These are phyloP conservation scores for Candida krabiensis DNA, from an alignment of 805 yeast species.

Conservation along the genomic window DNA sequence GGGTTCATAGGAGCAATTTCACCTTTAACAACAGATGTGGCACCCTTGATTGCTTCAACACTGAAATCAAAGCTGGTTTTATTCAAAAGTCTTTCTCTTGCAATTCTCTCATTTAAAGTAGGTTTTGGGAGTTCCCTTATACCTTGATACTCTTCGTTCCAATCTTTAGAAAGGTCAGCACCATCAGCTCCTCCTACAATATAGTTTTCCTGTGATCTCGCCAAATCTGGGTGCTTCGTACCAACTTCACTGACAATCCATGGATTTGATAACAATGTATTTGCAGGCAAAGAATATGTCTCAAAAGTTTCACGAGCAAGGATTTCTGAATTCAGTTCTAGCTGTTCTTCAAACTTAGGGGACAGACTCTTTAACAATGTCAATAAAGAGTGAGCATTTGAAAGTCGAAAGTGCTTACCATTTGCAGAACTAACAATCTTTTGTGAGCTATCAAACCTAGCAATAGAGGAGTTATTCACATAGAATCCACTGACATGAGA, in stretches of 20 bases:
- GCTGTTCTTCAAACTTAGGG: constrained; percentile 54
- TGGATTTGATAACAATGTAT: constrained; percentile 63
- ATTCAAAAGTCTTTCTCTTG: constrained; percentile 73
- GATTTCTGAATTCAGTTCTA: constrained; percentile 50
- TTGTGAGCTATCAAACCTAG: constrained; percentile 67
- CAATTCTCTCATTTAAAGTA: constrained; percentile 58
- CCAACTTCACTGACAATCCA: constrained; percentile 58
- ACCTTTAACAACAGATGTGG: constrained; percentile 71
- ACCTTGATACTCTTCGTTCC: constrained; percentile 90
- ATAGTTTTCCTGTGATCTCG: constrained; percentile 57
- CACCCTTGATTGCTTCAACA: constrained; percentile 73
- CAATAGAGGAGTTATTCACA: constrained; percentile 66
- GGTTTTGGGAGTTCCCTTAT: constrained; percentile 67
- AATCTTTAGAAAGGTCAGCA: constrained; percentile 62
- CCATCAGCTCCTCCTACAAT: constrained; percentile 60
- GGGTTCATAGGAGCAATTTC: constrained; percentile 79
- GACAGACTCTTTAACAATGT: constrained; percentile 66
- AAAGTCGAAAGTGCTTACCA: constrained; percentile 30
- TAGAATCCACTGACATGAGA: constrained; percentile 78
- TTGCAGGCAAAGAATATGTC: constrained; percentile 60
- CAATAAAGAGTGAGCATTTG: constrained; percentile 51
- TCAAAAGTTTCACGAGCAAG: constrained; percentile 49
- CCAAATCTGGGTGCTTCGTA: constrained; percentile 48
- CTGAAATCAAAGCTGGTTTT: constrained; percentile 77
- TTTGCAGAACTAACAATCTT: constrained; percentile 29